Evolutionary conservation across 208 protist genomes (phyloP), one percentile per base, ranked within the genome.

Genomic region (Leishmania mexicana): DNA sequence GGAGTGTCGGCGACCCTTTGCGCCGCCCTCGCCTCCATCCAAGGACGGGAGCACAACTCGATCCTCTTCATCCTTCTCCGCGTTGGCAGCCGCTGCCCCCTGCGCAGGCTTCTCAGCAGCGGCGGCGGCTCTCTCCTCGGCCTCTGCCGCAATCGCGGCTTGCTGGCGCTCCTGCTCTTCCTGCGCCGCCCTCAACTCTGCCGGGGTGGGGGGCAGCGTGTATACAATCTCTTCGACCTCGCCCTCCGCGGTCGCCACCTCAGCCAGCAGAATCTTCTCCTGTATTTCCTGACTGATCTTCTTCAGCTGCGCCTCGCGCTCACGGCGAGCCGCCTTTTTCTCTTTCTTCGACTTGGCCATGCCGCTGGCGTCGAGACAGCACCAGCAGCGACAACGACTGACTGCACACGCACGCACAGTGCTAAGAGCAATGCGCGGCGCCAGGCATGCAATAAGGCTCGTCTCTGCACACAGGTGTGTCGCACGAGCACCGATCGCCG

Each of bases 261-360:
- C 65, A 13, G 83, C 81, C n/a, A 91, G 72, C 47, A 85, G 75
- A 11, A 87, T 60, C 57, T 86, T 83, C 15, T 83, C 77, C 58
- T 91, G 85, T n/a, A 92, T 87, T 49, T 83, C 75, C 78, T 83
- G 84, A 47, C 78, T 83, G 5, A 89, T 76, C 40, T 82, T 85
- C 83, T 81, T 85, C 17, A 92, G 85, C 57, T 91, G 73, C 81
- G 87, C 84, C 83, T 88, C 80, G 19, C 91, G 88, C 85, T 91
- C 81, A 45, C 84, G 83, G 45, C 85, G 81, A 57, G 88, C 75
- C 47, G 70, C 62, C 76, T 86, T 80, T 40, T 80, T 80, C 38
- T 80, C 76, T 28, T 80, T 80, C 64, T 73, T 80, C 11, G 76
- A 73, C 76, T 73, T 80, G 2, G 76, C 58, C 76, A 80, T 80